Evolutionary conservation across 768 basidiomycete species (phyloP), one percentile per base, ranked within the genome.

Genomic region (Paxillus involutus): DNA sequence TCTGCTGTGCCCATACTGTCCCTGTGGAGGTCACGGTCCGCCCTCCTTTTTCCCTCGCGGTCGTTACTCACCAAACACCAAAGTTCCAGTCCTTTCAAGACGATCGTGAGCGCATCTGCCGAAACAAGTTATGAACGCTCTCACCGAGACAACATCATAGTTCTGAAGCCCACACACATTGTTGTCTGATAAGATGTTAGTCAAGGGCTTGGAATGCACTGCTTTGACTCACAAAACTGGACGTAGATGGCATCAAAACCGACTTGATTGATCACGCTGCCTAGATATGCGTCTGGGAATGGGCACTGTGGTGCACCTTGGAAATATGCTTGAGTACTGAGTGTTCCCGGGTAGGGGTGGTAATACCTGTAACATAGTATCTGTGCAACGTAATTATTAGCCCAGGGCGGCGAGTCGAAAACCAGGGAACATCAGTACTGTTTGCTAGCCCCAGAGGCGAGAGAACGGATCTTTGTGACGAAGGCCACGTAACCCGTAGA

Each of bases 191-290:
- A 12, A 37, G 12, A 24, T 21, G 52, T 26, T 42, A 39, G 39
- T 19, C 6, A 6, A 19, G 52, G 16, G 13, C 8, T 40, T 39
- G 4, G 17, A 26, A 29, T 43, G 51, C 47, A 24, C 47, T 42
- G 21, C 17, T 30, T 26, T 35, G 30, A 37, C 54, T 52, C 33
- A 56, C 80, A 82, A 65, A 89, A 86, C 64, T 88, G 88, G 35
- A 89, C 86, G 62, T 87, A 89, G 55, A 90, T 90, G n/a, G n/a
- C n/a, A n/a, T n/a, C 88, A 58, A 89, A 90, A 5, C 66, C 76
- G 11, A 81, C 86, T 0, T 75, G 61, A 61, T 87, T 81, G 51
- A 89, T 71, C 19, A 86, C 83, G 9, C 74, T 73, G 10, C 83
- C 79, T 8, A 89, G 70, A 44, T 79, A 76, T 7, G 77, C 78